Base-by-base conservation (phyloP, 192 early-diverging fungal species). In the Linnemannia schmuckeri region DNA sequence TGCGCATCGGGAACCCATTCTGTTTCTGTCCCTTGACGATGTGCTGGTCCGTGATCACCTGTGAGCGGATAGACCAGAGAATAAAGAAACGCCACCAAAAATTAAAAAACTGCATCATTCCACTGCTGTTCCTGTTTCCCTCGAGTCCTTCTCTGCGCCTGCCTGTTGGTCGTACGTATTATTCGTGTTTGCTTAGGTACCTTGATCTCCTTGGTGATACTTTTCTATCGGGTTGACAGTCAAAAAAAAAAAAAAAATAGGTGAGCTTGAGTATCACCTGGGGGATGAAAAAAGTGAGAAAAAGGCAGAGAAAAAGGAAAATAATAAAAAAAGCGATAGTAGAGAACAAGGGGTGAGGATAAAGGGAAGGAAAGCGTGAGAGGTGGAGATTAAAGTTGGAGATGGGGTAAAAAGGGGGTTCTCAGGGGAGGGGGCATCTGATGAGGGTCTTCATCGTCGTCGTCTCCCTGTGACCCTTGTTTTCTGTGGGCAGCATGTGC, bases 1-100 rank as follows among this genome's bases (percentile, higher is more conserved):
- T 87, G 33, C 91, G 83, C 81, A 83, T 87, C 15, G 87, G 82
- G 68, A 80, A 82, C 9, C 88, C 90, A 63, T 89, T 52, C 41
- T 86, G 79, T 40, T 81, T 86, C 76, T 86, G 84, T 41, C 84
- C 79, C 47, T 86, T 86, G 69, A 86, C 79, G 38, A 76, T 80
- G 22, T 80, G 74, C 68, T 86, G 84, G 47, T 74, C 70, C 42
- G 84, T 86, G 70, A 86, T 55, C 54, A 86, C 79, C 84, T 86
- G 46, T 75, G 24, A 61, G 61, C 27, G 61, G 61, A 33, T 10
- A 33, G 30, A 24, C 17, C 15, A 37, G 27, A 46, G 13, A 46
- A 54, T 17, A 33, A 47, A 55, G 30, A 71, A 54, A 74, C 27
- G 20, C 73, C 49, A 47, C 37, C 38, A 61, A 30, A 40, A 41